A percentile compares a stretch with the other conserved stretches of the same genome.
Evolutionary conservation across 2,329 filamentous ascomycete genomes (phyloP).

Genomic region (Sporothrix humicola): DNA sequence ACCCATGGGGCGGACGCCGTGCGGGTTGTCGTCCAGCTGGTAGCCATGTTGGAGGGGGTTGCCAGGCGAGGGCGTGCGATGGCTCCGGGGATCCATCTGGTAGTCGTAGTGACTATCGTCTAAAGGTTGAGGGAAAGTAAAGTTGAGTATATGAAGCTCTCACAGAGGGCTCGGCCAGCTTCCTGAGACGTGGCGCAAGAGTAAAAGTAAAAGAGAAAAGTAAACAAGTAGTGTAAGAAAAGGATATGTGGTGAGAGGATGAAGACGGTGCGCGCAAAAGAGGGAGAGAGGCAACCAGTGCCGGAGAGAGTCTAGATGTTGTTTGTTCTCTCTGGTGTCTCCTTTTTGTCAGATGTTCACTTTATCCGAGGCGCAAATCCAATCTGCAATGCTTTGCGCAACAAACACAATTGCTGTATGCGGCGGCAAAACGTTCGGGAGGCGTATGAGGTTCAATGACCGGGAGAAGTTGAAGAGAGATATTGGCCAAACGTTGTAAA

Average conservation of each 20-base stretch:
- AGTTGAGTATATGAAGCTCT: slow-evolving; percentile 26
- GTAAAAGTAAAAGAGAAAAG: neutral
- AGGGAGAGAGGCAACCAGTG: slow-evolving; percentile 20
- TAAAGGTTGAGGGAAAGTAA: slow-evolving; percentile 39
- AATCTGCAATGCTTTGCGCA: slow-evolving; percentile 22
- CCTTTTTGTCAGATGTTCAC: slow-evolving; percentile 11
- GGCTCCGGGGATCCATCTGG: slow-evolving; percentile 61
- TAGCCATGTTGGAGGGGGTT: slow-evolving; percentile 76
- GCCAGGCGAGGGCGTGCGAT: slow-evolving; percentile 76
- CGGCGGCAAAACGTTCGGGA: slow-evolving; percentile 5
- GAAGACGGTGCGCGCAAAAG: neutral
- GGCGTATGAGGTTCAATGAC: slow-evolving; percentile 7
- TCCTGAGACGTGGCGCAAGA: slow-evolving; percentile 1
- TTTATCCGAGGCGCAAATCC: slow-evolving; percentile 22
- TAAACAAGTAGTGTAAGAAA: neutral
- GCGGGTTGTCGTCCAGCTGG: slow-evolving; percentile 80
- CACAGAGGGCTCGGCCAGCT: slow-evolving; percentile 24
- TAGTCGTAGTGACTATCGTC: slow-evolving; percentile 65
- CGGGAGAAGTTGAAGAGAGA: slow-evolving; percentile 1
- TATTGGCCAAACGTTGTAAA: neutral
- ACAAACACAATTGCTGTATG: slow-evolving; percentile 17
- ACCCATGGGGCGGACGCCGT: slow-evolving; percentile 56
- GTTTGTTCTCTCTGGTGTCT: slow-evolving; percentile 7
- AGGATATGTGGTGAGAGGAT: neutral
- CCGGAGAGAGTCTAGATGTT: slow-evolving; percentile 20